Evolutionary conservation across 23 red algal species (phyloP), one percentile per base, ranked within the genome.

Genomic region (Gracilaria domingensis): DNA sequence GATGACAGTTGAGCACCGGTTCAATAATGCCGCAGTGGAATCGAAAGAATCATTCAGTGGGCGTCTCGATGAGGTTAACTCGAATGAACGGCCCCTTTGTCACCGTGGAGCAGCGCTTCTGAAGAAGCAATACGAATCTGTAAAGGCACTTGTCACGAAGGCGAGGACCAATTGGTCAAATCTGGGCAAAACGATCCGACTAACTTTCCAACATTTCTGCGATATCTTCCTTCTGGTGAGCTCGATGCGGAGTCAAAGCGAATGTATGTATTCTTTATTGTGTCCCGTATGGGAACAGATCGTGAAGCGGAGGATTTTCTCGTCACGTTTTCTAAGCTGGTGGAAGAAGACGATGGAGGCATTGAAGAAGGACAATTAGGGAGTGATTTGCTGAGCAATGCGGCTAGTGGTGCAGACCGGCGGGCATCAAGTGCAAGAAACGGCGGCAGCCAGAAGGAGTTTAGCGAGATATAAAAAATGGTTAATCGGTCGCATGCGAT

Each of bases 181-280:
- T 75, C 70, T 33, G 70, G 70, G 35, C 35, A 75, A 29, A 75
- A 75, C 8, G 70, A 75, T 75, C 70, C 70, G 4, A 21, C 20
- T 9, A 75, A 49, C 36, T 36, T 75, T 35, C 4, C 24, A 8
- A 5, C 11, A 23, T 75, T 75, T 21, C 23, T 75, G 23, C 70
- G 36, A 24, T 4, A 12, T n/a, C 23, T 35, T n/a, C 42, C 70
- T 23, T 33, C 6, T 24, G 26, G 70, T 75, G 70, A 9, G 35
- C 70, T 75, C 20, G 34, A 23, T 29, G 35, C 70, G 3, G 4
- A 11, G 7, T 40, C 36, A n/a, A 75, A 75, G 23, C 70, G 70
- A 24, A 30, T 30, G 21, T 64, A 64, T 64, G 59, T 64, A n/a
- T 30, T 30, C 21, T 64, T 64, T 64, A 28, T 64, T 18, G 5